Percentiles rank a stretch among this genome's conserved stretches.
These are phyloP conservation scores for Adansonia madagascariensis DNA, from an alignment of 441 rosid species.

Conservation along the genomic window DNA sequence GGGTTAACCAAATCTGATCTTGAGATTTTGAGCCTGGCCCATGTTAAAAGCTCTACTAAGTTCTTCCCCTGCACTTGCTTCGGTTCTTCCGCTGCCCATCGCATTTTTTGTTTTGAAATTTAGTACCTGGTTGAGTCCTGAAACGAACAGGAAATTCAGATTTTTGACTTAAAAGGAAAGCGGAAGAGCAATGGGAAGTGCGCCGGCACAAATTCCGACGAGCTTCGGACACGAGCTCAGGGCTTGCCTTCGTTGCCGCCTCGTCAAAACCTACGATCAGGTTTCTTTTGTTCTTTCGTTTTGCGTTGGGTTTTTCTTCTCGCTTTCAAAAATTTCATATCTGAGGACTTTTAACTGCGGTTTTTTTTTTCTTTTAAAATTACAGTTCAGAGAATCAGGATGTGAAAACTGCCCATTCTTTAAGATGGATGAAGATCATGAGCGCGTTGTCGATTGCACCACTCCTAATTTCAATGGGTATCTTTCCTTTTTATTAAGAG, in stretches of 20 bases:
- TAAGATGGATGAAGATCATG: slow-evolving; percentile 88
- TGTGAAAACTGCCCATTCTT: slow-evolving; percentile 92
- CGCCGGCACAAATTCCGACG: slow-evolving; percentile 95
- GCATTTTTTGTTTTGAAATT: no score
- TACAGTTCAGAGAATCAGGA: slow-evolving; percentile 91
- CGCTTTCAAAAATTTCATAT: neutral
- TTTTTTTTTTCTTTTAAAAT: neutral
- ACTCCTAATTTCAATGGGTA: slow-evolving; percentile 95
- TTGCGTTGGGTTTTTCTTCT: slow-evolving; percentile 12
- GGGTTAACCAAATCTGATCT: neutral
- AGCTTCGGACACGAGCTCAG: slow-evolving; percentile 96
- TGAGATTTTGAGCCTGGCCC: neutral
- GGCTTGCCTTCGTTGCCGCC: slow-evolving; percentile 95
- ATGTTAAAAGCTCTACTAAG: neutral
- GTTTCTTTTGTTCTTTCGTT: slow-evolving; percentile 32
- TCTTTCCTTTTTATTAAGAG: neutral
- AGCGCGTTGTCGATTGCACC: slow-evolving; percentile 88
- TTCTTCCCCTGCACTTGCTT: neutral
- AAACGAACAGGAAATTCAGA: no score
- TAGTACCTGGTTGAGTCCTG: no score
- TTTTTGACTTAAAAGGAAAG: neutral
- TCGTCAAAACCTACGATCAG: slow-evolving; percentile 97
- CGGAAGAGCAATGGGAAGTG: slow-evolving; percentile 52
- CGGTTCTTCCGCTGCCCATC: no score
- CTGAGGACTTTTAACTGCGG: neutral